phyloP scores from a whole-genome alignment of 2,329 filamentous ascomycete species.

The Monilinia polystroma region DNA sequence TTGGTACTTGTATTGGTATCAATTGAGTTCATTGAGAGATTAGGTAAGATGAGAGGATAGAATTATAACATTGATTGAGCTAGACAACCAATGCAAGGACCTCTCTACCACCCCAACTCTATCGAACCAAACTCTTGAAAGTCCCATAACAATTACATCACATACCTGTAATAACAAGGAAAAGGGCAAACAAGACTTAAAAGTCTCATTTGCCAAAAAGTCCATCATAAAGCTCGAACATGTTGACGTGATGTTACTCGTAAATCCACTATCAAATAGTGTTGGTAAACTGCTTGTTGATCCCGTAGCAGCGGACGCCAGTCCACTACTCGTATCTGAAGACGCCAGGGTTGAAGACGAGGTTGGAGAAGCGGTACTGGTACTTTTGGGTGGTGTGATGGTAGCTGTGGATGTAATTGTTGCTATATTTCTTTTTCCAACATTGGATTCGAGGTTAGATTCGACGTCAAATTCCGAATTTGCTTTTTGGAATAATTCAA shows the following conservation, averaged over 20 bases:
- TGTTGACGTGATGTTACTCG: conserved; percentile 56
- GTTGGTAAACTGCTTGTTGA: conserved; percentile 52
- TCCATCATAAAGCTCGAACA: conserved; percentile 37
- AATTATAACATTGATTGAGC: not conserved
- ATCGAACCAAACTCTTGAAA: not conserved
- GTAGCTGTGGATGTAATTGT: conserved; percentile 21
- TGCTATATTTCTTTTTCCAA: not conserved
- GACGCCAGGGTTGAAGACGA: conserved; percentile 22
- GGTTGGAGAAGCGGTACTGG: conserved; percentile 5
- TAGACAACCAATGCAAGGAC: no score
- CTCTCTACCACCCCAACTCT: not conserved
- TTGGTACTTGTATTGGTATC: conserved; percentile 51
- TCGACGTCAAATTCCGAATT: not conserved
- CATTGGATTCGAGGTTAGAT: not conserved
- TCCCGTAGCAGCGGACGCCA: conserved; percentile 29
- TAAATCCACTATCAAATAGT: conserved; percentile 65
- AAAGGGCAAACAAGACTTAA: conserved; percentile 68
- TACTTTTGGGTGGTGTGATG: conserved; percentile 11
- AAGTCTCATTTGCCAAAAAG: conserved; percentile 37
- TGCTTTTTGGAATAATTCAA: not conserved
- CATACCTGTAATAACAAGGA: conserved; percentile 78
- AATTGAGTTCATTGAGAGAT: not conserved
- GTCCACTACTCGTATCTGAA: conserved; percentile 27
- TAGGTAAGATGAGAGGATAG: not conserved
- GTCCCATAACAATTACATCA: not conserved